Conservation (phyloP, 2,329 filamentous ascomycete genomes). For the Microdochium paspali region DNA sequence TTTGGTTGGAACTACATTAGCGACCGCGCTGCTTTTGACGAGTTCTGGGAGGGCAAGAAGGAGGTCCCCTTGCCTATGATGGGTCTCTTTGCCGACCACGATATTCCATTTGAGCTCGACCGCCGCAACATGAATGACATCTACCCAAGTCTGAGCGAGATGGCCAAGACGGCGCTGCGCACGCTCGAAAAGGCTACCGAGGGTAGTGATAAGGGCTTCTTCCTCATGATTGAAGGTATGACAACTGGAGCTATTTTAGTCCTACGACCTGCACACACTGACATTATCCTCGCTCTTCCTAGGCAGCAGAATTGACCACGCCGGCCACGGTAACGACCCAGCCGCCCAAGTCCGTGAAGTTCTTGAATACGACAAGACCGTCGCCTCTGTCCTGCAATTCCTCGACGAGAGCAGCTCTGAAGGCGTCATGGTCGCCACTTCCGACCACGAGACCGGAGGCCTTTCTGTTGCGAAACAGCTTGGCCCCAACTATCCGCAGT, state of each 20-base stretch:
- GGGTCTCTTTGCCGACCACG: slow-evolving; percentile 71
- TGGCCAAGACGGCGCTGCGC: slow-evolving; percentile 73
- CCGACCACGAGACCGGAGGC: slow-evolving; percentile 94
- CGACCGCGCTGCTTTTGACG: slow-evolving; percentile 66
- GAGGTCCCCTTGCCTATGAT: slow-evolving; percentile 68
- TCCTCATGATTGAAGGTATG: slow-evolving; percentile 79
- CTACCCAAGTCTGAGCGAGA: slow-evolving; percentile 87
- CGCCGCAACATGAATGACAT: slow-evolving; percentile 66
- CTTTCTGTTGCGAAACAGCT: slow-evolving; percentile 67
- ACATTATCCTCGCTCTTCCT: too few species aligned
- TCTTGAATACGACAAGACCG: slow-evolving; percentile 85
- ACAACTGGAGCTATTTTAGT: neutral
- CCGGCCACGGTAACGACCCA: slow-evolving; percentile 77
- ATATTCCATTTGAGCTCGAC: slow-evolving; percentile 93
- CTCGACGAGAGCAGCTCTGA: slow-evolving; percentile 64
- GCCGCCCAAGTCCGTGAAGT: slow-evolving; percentile 85
- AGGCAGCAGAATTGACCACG: slow-evolving; percentile 90
- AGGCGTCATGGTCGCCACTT: slow-evolving; percentile 78
- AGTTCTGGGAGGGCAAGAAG: slow-evolving; percentile 54
- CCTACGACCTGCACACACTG: neutral
- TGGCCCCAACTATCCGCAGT: slow-evolving; percentile 42
- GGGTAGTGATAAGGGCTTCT: slow-evolving; percentile 86
- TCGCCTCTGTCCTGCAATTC: slow-evolving; percentile 77
- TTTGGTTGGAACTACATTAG: slow-evolving; percentile 72
- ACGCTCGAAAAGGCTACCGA: slow-evolving; percentile 73